These are phyloP conservation scores for Neonectria magnoliae DNA, from an alignment of 2,329 filamentous ascomycete species.

Conservation along the genomic window DNA sequence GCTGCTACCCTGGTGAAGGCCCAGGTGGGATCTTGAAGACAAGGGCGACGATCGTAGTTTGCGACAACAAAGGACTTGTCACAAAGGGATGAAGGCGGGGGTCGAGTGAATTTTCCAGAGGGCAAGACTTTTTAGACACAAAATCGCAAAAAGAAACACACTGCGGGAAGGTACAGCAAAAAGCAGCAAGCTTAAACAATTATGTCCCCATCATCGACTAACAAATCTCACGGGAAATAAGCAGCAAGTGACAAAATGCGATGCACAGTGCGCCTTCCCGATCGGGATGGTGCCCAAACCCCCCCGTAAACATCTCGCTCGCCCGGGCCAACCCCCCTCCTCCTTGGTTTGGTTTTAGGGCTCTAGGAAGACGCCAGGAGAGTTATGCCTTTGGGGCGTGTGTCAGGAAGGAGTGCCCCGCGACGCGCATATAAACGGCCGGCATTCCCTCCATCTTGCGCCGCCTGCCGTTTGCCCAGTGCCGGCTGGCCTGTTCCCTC, in stretches of 20 bases:
- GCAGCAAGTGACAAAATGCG: slow-evolving; percentile 14
- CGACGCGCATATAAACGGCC: slow-evolving; percentile 61
- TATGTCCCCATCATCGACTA: neutral
- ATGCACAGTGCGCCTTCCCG: slow-evolving; percentile 29
- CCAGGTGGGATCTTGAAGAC: neutral
- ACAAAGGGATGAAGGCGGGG: neutral
- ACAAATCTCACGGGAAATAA: neutral
- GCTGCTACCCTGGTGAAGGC: slow-evolving; percentile 3
- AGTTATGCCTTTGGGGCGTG: slow-evolving; percentile 19
- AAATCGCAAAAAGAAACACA: neutral
- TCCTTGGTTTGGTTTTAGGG: slow-evolving; percentile 13
- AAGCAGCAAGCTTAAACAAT: neutral
- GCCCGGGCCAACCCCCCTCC: slow-evolving; percentile 19
- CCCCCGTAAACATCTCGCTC: slow-evolving; percentile 11
- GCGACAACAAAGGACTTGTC: neutral
- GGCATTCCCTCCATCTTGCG: slow-evolving; percentile 51
- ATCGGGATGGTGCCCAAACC: slow-evolving; percentile 23
- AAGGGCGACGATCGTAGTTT: neutral
- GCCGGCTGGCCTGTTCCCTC: slow-evolving; percentile 31
- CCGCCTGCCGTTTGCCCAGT: slow-evolving; percentile 37
- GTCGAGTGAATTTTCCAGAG: neutral
- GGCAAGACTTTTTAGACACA: neutral
- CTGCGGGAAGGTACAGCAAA: neutral
- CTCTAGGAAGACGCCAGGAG: slow-evolving; percentile 19
- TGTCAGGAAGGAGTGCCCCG: slow-evolving; percentile 34